Percentiles rank a stretch among this genome's conserved stretches.
These are phyloP conservation scores for Neoboletus brunneissimus DNA, from an alignment of 768 basidiomycete species.

Conservation along the genomic window DNA sequence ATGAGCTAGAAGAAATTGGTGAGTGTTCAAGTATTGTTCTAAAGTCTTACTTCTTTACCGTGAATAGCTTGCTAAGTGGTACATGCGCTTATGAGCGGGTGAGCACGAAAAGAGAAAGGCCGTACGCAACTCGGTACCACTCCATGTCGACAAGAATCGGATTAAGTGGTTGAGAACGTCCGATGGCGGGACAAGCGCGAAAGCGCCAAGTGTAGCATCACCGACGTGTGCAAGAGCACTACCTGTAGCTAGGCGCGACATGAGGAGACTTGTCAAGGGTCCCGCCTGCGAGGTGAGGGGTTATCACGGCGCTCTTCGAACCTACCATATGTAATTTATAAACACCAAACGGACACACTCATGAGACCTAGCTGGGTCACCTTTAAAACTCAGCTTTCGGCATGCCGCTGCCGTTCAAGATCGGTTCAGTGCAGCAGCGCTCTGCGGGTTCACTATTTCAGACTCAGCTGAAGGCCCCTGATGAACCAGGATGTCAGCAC, in stretches of 20 bases:
- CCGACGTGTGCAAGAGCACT: conserved; percentile 51
- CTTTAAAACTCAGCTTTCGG: background rate
- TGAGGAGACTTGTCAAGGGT: conserved; percentile 22
- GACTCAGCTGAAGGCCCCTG: too few relatives aligned
- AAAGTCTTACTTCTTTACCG: conserved; percentile 40
- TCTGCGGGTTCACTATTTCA: too few relatives aligned
- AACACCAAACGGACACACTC: too few relatives aligned
- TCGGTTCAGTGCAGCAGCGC: background rate
- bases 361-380: too few relatives aligned
- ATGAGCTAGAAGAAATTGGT: conserved; percentile 50
- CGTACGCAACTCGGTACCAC: conserved; percentile 76
- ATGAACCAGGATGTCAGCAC: background rate
- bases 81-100: conserved; percentile 9
- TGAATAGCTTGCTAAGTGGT: conserved; percentile 64
- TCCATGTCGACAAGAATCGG: conserved; percentile 78
- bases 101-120: conserved; percentile 6
- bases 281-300: background rate
- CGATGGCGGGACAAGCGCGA: conserved; percentile 55
- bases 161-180: conserved; percentile 69
- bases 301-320: background rate
- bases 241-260: conserved; percentile 52
- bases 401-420: background rate
- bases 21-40: background rate
- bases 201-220: conserved; percentile 63
- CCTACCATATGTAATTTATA: too few relatives aligned